Base-by-base conservation (phyloP, 2,329 filamentous ascomycete species). In the Dothistroma pini region DNA sequence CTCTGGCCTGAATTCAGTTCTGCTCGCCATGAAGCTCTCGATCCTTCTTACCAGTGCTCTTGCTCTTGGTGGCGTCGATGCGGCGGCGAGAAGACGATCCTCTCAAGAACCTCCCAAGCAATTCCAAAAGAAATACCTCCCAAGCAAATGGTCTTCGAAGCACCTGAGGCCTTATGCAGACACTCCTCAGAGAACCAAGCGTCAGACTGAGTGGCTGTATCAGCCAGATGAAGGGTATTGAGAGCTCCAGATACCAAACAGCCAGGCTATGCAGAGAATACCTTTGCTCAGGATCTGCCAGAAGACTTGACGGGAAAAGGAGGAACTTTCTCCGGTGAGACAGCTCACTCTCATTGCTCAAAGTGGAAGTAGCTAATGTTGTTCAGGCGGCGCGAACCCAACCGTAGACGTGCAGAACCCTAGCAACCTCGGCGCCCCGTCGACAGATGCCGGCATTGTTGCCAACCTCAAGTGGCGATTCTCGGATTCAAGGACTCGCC, bases 391-490 rank as follows among this genome's bases (percentile, higher is more conserved):
- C 31, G 89, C 86, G 22, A 86, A 89, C 69, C 77, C 81, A 54
- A 75, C 80, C 55, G 73, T 88, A 25, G 87, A 89, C 67, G 72
- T 84, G 1, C 80, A 85, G 63, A 88, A 89, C 67, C 86, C 86
- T 0, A 83, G 85, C 63, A 86, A 86, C 68, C 80, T 89, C 0
- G 85, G 84, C 14, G 79, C 79, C 52, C 82, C 88, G 66, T 76
- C 79, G 16, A 89, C 86, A 1, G 87, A 89, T 69, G 80, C 78
- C 53, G 87, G 87, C 16, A 76, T 81, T 11, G 86, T 89, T 0
- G 83, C 84, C 0, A 89, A 89, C 69, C 76, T 89, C 66, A 89
- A 89, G 34, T 68, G 66, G 87, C 83, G 84, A 57, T 89, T 89
- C 74, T 88, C 85, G 0, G 84, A 88, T 71, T 88, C 85, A 25